Base-by-base conservation (phyloP, 2,329 filamentous ascomycete genomes). In the Neopestalotiopsis clavispora region DNA sequence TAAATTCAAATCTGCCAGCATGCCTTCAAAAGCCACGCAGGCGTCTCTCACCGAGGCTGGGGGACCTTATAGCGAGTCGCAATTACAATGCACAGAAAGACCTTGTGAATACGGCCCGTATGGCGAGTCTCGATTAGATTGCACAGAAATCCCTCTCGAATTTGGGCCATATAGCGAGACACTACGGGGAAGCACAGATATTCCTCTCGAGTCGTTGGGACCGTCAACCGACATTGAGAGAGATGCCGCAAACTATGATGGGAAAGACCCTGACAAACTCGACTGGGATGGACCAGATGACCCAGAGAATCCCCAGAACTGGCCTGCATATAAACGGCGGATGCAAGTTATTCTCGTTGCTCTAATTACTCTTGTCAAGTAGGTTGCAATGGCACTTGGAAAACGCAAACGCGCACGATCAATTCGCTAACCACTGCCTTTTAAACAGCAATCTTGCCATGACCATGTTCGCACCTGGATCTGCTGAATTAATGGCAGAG, bases 391-490 rank as follows among this genome's bases (percentile, higher is more conserved):
- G 23, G 23, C 23, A 3, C 23, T 28, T 28, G 23, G 23, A 28
- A 28, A 28, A 3, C 23, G 23, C 23, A 23, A 23, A 23, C 23
- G 23, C 3, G 45, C 17, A n/a, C 9, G 45, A 52, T 3, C 45
- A 52, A 20, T 2, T 52, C n/a, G 4, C 45, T 52, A 17, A 52
- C 6, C 45, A 7, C 14, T 20, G 45, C 17, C 45, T 52, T n/a
- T 20, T 9, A 1, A 52, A 52, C 6, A 69, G 68, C 5, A 69
- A 69, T 45, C 59, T 67, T 3, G 64, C 68, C 6, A 34, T 64
- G 5, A 69, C 68, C 40, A 69, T 69, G 68, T 67, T 69, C 42
- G 63, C 68, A 3, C 67, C 67, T 12, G 68, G 68, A 7, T 63
- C 59, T 17, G 38, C 38, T 1, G 40, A 66, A 30, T 49, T 69